Evolutionary conservation across 163 green algal genomes (phyloP), one percentile per base, ranked within the genome.

Genomic region (Coccomyxa subellipsoidea): DNA sequence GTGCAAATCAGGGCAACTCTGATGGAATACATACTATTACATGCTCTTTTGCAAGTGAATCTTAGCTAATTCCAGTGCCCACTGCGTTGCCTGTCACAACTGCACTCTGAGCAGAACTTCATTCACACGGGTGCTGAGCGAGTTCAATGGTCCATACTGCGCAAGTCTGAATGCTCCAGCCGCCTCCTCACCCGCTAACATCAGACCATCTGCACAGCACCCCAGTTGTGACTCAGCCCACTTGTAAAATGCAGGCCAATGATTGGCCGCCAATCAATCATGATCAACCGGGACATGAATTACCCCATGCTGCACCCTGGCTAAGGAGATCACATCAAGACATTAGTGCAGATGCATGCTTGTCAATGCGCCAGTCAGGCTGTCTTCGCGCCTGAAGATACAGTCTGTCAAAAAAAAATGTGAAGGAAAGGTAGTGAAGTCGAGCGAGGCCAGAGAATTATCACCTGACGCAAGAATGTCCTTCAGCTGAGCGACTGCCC

Each of bases 91-190:
- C n/a, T n/a, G n/a, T 73, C 7, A 73, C 66, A 73, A 10, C 8
- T 34, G 27, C 29, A 73, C 66, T 23, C 66, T 32, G 2, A 73
- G 66, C 66, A 73, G 32, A 8, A 73, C 66, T 34, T 73, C 66
- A 73, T 73, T 73, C 21, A 73, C 29, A 18, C 66, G 27, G 31
- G 66, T 73, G 66, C 66, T 73, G 66, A 73, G 66, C 32, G 66
- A 73, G 27, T 73, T 73, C 18, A 73, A n/a, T 10, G 66, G 66
- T 36, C 66, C 66, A 73, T 73, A 73, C 66, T 73, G 66, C 2
- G 66, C 66, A 18, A 73, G 8, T 36, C 66, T 32, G 4, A 73
- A 73, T 12, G 66, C 66, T 73, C 66, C 66, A 36, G 29, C 29
- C 1, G 27, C 66, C 66, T 73, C 66, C 27, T 34, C 66, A 18